Percentiles rank a stretch among this genome's conserved stretches.
These are phyloP conservation scores for Trichoderma sp. DNA, from an alignment of 2,329 filamentous ascomycete species.

Conservation along the genomic window DNA sequence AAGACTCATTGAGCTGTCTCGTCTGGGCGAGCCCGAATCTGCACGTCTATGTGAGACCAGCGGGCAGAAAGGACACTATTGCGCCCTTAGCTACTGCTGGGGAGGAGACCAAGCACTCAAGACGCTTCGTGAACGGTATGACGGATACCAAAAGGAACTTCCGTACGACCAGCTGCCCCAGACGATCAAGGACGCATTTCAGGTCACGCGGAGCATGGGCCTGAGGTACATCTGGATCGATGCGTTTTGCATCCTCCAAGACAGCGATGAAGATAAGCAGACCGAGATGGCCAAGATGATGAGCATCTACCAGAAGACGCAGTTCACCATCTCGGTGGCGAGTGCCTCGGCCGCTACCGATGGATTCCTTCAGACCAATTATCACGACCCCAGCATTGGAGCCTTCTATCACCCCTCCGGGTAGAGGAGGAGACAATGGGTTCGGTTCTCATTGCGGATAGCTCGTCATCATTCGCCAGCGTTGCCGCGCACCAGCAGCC, in stretches of 20 bases:
- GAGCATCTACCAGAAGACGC: neutral
- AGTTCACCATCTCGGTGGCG: neutral
- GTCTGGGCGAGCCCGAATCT: neutral
- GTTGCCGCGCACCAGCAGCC: neutral
- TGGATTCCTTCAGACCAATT: neutral
- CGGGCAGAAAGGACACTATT: neutral
- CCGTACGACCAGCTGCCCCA: neutral
- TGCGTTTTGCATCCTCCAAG: neutral
- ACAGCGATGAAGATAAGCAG: conserved; percentile 1
- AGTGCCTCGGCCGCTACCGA: neutral
- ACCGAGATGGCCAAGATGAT: conserved; percentile 2
- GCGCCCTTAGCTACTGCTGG: neutral
- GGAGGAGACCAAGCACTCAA: neutral
- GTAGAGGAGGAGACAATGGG: neutral
- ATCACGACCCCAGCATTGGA: neutral
- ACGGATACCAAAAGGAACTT: neutral
- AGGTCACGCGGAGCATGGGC: neutral
- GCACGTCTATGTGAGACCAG: neutral
- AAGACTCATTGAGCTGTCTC: neutral
- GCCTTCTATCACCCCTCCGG: neutral
- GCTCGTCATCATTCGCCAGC: neutral
- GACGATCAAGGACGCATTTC: neutral
- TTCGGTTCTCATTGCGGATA: neutral
- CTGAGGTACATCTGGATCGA: neutral
- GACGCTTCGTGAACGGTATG: neutral